These are phyloP conservation scores for Pisolithus microcarpus DNA, from an alignment of 768 basidiomycete species.

Conservation along the genomic window DNA sequence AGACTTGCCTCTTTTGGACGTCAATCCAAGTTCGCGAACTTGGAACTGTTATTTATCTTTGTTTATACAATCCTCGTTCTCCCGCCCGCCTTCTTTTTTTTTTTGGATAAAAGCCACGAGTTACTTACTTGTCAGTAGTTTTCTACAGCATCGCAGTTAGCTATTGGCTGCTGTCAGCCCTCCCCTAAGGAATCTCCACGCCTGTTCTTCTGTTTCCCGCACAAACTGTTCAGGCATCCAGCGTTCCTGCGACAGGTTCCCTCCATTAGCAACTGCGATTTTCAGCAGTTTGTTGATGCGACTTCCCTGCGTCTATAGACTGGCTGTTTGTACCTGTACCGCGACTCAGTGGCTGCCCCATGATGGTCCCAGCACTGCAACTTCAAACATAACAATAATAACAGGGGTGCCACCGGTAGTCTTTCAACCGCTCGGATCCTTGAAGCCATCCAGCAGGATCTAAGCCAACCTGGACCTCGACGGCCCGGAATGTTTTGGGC, in stretches of 20 bases:
- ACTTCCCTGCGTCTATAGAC: slow-evolving; percentile 35
- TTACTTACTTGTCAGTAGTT: too few relatives aligned
- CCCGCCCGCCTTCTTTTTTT: too few relatives aligned
- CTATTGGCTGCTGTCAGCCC: neutral
- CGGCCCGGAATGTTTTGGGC: too few relatives aligned
- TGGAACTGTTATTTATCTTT: slow-evolving; percentile 9
- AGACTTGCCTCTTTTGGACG: slow-evolving; percentile 13
- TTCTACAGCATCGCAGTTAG: too few relatives aligned
- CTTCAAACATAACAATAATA: slow-evolving; percentile 35
- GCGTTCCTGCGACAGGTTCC: neutral
- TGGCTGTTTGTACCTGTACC: slow-evolving; percentile 32
- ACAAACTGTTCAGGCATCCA: slow-evolving; percentile 29
- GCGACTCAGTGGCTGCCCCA: slow-evolving; percentile 19
- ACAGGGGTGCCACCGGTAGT: slow-evolving; percentile 34
- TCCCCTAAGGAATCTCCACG: slow-evolving; percentile 2
- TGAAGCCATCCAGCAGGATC: neutral
- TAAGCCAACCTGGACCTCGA: too few relatives aligned
- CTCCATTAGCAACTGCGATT: slow-evolving; percentile 23
- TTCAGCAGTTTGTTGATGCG: slow-evolving; percentile 36
- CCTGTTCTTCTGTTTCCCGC: slow-evolving; percentile 17
- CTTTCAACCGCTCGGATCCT: neutral
- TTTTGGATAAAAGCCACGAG: too few relatives aligned
- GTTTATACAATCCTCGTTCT: neutral
- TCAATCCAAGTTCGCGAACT: slow-evolving; percentile 13
- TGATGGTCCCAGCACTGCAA: slow-evolving; percentile 39